Conservation (phyloP, 176 grass and related monocot genomes). For the Carex cristatella region DNA sequence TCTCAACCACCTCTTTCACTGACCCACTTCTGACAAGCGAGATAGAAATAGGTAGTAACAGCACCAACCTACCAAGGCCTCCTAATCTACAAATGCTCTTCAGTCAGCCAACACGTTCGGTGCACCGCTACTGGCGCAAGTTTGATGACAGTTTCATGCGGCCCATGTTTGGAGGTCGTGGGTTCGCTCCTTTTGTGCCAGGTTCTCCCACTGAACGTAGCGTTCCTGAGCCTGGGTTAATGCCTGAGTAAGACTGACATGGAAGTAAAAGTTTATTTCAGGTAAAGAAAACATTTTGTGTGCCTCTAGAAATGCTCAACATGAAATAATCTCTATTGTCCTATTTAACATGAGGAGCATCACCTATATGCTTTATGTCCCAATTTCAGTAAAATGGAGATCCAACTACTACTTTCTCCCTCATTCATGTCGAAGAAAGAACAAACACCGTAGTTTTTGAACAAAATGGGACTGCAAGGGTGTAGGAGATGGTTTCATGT, state of each 20-base stretch:
- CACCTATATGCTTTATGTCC: not conserved
- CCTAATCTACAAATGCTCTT: slow-evolving; percentile 53
- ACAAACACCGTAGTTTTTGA: not conserved
- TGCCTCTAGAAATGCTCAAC: not conserved
- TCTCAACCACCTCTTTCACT: slow-evolving; percentile 50
- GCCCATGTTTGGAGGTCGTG: slow-evolving; percentile 72
- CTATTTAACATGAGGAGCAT: not conserved
- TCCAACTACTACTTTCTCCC: not conserved
- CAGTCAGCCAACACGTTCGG: slow-evolving; percentile 49
- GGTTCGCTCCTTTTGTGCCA: slow-evolving; percentile 74
- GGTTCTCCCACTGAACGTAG: slow-evolving; percentile 69
- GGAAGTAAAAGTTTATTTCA: not conserved
- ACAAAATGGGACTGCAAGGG: not conserved
- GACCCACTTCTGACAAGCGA: slow-evolving; percentile 52
- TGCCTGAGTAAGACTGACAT: not conserved
- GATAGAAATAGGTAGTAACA: slow-evolving; percentile 46
- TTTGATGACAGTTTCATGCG: slow-evolving; percentile 84
- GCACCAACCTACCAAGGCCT: slow-evolving; percentile 29
- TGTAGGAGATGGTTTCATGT: not conserved
- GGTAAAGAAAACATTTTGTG: not conserved
- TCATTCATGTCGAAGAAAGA: not conserved
- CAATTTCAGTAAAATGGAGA: not conserved
- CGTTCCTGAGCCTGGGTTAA: slow-evolving; percentile 15
- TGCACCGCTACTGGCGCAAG: slow-evolving; percentile 83
- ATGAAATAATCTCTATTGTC: not conserved